Evolutionary conservation across 2,329 filamentous ascomycete species (phyloP), one percentile per base, ranked within the genome.

Genomic region (Trichoderma endophyticum): DNA sequence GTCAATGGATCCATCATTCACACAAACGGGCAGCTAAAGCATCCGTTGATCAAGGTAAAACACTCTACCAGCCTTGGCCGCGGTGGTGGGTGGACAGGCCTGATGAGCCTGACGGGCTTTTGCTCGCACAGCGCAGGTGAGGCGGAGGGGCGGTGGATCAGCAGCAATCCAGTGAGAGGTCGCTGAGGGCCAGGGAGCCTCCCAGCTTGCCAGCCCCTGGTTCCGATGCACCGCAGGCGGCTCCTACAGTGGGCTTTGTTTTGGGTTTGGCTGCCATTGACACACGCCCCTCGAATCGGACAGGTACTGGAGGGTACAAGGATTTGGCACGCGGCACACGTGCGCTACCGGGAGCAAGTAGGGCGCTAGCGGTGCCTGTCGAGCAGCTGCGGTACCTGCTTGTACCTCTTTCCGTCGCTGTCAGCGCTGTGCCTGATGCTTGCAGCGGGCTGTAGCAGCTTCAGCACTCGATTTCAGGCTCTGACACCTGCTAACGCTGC

Each of bases 121-220:
- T 48, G 63, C 64, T 68, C 64, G 63, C 63, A 70, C 66, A 70
- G 64, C 64, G 64, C 63, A 72, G 64, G 70, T 72, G 70, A 72
- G 64, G 70, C 70, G 70, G 70, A 72, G 70, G 70, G 70, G 70
- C 70, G 64, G 70, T 61, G 64, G 70, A 64, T 57, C 70, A 39
- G 36, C 32, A 57, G 39, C 67, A 66, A 65, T 66, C 70, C 70
- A 71, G 70, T 71, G 30, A 71, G 39, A 71, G 54, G 28, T 39
- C 62, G 51, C 56, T 30, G 48, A 36, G 21, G 70, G 26, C 60
- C 57, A 54, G 51, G 48, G 51, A 59, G 32, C 30, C 28, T 67
- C 64, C 18, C 54, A 60, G 65, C 65, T 30, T 59, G 51, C 65
- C 54, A 43, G 56, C 54, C 34, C 65, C 66, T 70, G 59, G 60